Base-by-base conservation (phyloP, 495 filamentous ascomycete genomes). In the Pyrenula aspistea region DNA sequence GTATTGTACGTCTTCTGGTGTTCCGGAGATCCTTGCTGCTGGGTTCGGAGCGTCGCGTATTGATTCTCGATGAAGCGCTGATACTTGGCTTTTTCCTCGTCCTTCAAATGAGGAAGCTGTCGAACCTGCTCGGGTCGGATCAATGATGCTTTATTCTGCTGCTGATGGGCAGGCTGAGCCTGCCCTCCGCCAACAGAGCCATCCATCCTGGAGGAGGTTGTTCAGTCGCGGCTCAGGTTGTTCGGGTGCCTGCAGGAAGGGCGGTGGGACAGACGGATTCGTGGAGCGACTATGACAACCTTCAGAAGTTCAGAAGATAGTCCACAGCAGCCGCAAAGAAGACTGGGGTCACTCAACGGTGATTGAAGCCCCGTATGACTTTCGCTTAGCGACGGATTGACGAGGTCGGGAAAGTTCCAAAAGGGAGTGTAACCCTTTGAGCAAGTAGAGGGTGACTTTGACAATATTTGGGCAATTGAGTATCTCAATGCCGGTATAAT, bases 31-130 rank as follows among this genome's bases (percentile, higher is more conserved):
- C 81, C 76, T 3, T 73, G 67, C 8, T 78, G 70, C n/a, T 79
- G 75, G 15, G 63, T 77, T 49, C 86, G 83, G 42, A 91, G 76
- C 10, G 73, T 62, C 12, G 73, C 67, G 77, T 84, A 89, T 10
- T 91, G 67, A 12, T 61, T 65, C 19, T 77, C 75, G 12, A 92
- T 75, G 2, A 86, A 76, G 51, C 75, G 67, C 54, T 86, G 77
- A 57, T 89, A 89, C 63, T 86, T 84, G 10, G 62, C 56, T 61
- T 83, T 87, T 55, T 87, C 83, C 12, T 84, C 77, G 2, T 83
- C 77, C 12, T 66, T 71, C 54, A 82, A 71, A 61, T 73, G 68
- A 11, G 70, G 69, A 8, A 80, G 67, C 56, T 77, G 78, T 55
- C 72, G 70, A 10, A 80, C 75, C 53, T 78, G 73, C 21, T 80